Percentiles rank a stretch among this genome's conserved stretches.
Conservation (phyloP, 2,329 filamentous ascomycete species). For the Verticillium isaacii region DNA sequence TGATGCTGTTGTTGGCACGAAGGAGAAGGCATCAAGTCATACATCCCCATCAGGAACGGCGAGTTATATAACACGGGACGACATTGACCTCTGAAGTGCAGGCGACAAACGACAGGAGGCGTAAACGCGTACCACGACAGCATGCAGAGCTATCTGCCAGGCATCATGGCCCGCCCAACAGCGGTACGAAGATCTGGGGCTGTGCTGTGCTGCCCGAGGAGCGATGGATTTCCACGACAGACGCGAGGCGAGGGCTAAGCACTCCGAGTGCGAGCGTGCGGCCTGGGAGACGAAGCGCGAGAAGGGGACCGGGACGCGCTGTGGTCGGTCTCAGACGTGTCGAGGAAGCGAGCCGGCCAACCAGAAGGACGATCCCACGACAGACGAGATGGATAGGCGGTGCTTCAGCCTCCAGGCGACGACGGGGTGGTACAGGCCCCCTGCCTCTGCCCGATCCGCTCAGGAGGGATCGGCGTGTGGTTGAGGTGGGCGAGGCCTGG, state of each 20-base stretch:
- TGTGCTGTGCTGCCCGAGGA: neutral
- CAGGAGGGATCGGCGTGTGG: neutral
- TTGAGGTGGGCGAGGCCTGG: neutral
- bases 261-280: neutral
- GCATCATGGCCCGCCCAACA: neutral
- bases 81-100: neutral
- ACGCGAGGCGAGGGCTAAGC: neutral
- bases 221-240: neutral
- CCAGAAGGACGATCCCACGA: neutral
- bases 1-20: neutral
- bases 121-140: neutral
- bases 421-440: neutral
- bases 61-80: neutral
- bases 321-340: neutral
- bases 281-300: neutral
- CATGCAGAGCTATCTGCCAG: neutral
- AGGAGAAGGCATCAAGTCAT: neutral
- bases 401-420: neutral
- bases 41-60: neutral
- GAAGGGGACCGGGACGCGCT: neutral
- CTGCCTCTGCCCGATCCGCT: neutral
- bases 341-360: neutral
- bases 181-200: neutral
- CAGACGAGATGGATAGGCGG: too few species aligned
- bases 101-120: neutral